Conservation (phyloP, 2,329 filamentous ascomycete species). For the Fusarium camptoceras region DNA sequence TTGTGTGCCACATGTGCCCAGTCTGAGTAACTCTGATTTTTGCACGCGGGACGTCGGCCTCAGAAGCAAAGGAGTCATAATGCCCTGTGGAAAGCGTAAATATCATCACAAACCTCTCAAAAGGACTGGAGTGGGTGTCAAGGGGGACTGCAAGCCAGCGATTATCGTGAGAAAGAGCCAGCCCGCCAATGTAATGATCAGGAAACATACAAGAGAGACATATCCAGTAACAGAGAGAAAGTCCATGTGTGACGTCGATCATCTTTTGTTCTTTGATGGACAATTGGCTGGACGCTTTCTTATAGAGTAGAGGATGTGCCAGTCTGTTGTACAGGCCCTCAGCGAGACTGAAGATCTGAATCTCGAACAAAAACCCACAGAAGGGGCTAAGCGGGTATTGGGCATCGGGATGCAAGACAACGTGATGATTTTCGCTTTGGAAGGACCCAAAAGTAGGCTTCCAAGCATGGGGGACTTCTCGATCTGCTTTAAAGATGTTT, state of each 20-base stretch:
- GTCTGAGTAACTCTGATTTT: too few relatives aligned
- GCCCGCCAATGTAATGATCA: rapidly evolving
- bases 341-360: neutral
- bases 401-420: rapidly evolving
- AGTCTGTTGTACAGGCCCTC: neutral
- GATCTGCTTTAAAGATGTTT: neutral
- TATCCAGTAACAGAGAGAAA: neutral
- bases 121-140: too few relatives aligned
- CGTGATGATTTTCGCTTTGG: neutral
- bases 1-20: too few relatives aligned
- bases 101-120: too few relatives aligned
- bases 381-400: rapidly evolving
- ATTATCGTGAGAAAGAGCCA: too few relatives aligned
- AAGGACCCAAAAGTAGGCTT: neutral
- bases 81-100: too few relatives aligned
- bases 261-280: rapidly evolving
- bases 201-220: neutral
- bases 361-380: rapidly evolving
- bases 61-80: too few relatives aligned
- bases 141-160: too few relatives aligned
- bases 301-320: neutral
- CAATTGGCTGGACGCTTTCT: rapidly evolving
- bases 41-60: too few relatives aligned
- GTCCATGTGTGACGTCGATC: neutral
- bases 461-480: neutral